Percentiles rank a stretch among this genome's conserved stretches.
Evolutionary conservation across 2,329 filamentous ascomycete genomes (phyloP).

Genomic region (Scedosporium aurantiacum): DNA sequence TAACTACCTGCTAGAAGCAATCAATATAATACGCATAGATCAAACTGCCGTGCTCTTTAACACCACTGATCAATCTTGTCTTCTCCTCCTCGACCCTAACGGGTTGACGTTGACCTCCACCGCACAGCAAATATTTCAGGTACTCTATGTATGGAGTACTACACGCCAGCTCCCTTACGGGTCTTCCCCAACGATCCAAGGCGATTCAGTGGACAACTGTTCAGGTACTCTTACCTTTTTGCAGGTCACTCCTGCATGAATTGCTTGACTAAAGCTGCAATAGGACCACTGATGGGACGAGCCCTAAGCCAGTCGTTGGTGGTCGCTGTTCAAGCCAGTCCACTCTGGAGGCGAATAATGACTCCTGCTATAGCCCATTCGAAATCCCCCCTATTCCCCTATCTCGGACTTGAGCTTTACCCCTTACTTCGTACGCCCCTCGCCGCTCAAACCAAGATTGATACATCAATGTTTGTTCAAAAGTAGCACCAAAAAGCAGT

Average conservation of each 20-base stretch:
- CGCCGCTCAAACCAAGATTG: too few species aligned
- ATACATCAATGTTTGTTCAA: too few species aligned
- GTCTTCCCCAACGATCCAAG: neutral
- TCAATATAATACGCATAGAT: too few species aligned
- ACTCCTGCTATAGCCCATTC: neutral
- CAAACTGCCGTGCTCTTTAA: too few species aligned
- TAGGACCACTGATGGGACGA: neutral
- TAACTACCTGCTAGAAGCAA: too few species aligned
- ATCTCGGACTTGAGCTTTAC: neutral
- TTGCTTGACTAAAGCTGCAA: neutral
- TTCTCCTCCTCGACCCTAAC: too few species aligned
- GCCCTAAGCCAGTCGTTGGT: neutral
- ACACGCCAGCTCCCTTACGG: neutral
- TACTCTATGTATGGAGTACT: neutral
- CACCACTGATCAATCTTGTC: too few species aligned
- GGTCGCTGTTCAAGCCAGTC: neutral
- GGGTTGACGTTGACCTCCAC: too few species aligned
- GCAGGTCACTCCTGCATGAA: neutral
- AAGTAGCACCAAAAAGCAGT: neutral
- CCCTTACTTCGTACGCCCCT: too few species aligned
- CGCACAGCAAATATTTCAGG: too few species aligned
- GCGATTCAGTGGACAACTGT: neutral
- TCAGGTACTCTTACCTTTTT: neutral
- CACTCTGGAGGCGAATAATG: neutral
- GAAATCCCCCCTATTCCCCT: neutral